A percentile compares a stretch with the other conserved stretches of the same genome.
Evolutionary conservation across 306 rosid genomes (phyloP).

Genomic region (Glycine latifolia): DNA sequence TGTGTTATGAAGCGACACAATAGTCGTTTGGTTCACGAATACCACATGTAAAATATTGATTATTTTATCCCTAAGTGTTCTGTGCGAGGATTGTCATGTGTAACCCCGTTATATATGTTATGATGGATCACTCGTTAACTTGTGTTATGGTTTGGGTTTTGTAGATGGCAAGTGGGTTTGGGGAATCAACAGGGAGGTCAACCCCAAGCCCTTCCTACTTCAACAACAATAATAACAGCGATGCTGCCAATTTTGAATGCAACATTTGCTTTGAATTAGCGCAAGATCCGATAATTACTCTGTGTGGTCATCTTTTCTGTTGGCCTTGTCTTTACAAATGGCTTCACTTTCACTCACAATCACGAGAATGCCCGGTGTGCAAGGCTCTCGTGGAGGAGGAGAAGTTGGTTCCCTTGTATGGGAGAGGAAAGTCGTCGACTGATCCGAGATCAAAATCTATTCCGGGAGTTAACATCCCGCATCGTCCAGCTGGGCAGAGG

Average conservation of each 20-base stretch:
- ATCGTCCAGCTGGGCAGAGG: constrained; percentile 84
- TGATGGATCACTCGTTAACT: neutral
- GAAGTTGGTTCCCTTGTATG: constrained; percentile 84
- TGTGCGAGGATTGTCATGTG: neutral
- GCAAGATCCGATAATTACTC: constrained; percentile 85
- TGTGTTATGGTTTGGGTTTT: constrained; percentile 41
- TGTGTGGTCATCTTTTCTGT: constrained; percentile 93
- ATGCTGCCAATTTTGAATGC: constrained; percentile 83
- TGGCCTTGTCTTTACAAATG: constrained; percentile 96
- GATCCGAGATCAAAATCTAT: constrained; percentile 86
- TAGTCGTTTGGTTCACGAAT: neutral
- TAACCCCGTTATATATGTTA: neutral
- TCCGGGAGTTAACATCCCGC: constrained; percentile 71
- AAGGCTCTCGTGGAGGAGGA: constrained; percentile 87
- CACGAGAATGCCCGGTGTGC: constrained; percentile 85
- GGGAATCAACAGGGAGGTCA: constrained; percentile 70
- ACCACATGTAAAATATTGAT: neutral
- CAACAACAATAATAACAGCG: constrained; percentile 50
- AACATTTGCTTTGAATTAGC: constrained; percentile 91
- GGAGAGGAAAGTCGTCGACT: constrained; percentile 82
- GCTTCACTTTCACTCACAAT: constrained; percentile 81
- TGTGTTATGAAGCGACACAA: neutral
- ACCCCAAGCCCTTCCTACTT: constrained; percentile 68
- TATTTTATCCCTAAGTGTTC: neutral
- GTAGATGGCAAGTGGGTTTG: constrained; percentile 73